Conservation (phyloP, 2,329 filamentous ascomycete species). For the Paradendryphiella salina region DNA sequence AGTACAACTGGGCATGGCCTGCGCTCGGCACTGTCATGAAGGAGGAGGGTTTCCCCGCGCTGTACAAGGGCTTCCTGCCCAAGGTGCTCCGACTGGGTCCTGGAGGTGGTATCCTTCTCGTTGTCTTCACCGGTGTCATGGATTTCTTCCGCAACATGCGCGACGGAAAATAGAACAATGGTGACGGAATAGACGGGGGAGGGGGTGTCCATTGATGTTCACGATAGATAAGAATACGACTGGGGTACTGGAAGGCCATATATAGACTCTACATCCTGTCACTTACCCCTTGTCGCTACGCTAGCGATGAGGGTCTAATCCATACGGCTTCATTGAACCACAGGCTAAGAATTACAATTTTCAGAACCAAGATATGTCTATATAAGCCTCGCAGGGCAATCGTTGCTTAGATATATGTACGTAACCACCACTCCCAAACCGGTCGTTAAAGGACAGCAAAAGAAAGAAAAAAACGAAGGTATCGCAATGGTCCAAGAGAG, state of each 20-base stretch:
- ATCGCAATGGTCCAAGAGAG: no score
- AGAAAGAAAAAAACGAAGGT: background rate
- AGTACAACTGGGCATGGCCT: conserved; percentile 99
- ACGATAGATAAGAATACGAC: background rate
- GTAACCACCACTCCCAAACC: background rate
- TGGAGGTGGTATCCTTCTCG: conserved; percentile 73
- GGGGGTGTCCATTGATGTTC: background rate
- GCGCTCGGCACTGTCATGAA: conserved; percentile 81
- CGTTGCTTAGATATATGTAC: conserved; percentile 3
- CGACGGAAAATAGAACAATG: conserved; percentile 35
- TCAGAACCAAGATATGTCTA: background rate
- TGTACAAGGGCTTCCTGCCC: conserved; percentile 97
- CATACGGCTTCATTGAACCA: background rate
- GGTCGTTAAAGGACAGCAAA: background rate
- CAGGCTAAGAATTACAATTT: background rate
- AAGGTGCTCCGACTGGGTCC: conserved; percentile 83
- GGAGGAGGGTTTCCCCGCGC: conserved; percentile 87
- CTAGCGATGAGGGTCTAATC: background rate
- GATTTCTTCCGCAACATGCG: conserved; percentile 84
- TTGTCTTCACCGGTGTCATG: conserved; percentile 85
- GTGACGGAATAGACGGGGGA: background rate
- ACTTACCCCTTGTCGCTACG: background rate
- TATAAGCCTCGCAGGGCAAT: conserved; percentile 2
- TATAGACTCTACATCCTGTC: background rate
- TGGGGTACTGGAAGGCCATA: background rate